Base-by-base conservation (phyloP, 345 rosid species). In the Pseudoturritis turrita region DNA sequence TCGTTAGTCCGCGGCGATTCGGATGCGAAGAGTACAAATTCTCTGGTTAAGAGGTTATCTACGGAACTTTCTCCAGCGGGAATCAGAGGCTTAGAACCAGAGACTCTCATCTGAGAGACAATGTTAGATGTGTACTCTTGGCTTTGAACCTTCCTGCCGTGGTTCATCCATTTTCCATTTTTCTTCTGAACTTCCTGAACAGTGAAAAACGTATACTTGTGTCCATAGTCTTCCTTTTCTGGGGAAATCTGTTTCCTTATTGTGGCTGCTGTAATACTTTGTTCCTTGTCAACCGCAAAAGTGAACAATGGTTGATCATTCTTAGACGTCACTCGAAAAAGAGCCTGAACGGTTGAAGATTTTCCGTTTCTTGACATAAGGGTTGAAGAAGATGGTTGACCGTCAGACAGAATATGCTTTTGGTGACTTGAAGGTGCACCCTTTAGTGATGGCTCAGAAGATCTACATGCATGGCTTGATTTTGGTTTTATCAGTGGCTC, bases 291-390 rank as follows among this genome's bases (percentile, higher is more conserved):
- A 62, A 94, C 92, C 1, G 96, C 96, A 40, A 94, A 91, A 11
- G 97, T 86, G 77, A 89, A 85, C 19, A 89, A 68, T 23, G 98
- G 98, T 72, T 86, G 89, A 40, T 89, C 92, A 62, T 91, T 91
- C 85, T 89, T 94, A 75, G 82, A 68, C 18, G 88, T 88, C 65
- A 94, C 95, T 62, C 85, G 87, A 9, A 91, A 78, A 75, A 94
- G 92, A 26, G 98, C 98, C 77, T 91, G 98, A 73, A 81, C 77
- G 11, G 81, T 66, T 59, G 83, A 74, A 47, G 81, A 57, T 73
- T 71, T 83, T 36, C 77, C 89, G 6, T 83, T 77, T 51, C 63
- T 85, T 35, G 63, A 51, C 50, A 60, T 17, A 52, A 46, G 69
- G 53, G 75, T 52, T 43, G 81, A 73, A 56, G 83, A 63, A 72